Percentiles rank a stretch among this genome's conserved stretches.
Conservation (phyloP, 768 basidiomycete species). For the Galerina sulciceps region DNA sequence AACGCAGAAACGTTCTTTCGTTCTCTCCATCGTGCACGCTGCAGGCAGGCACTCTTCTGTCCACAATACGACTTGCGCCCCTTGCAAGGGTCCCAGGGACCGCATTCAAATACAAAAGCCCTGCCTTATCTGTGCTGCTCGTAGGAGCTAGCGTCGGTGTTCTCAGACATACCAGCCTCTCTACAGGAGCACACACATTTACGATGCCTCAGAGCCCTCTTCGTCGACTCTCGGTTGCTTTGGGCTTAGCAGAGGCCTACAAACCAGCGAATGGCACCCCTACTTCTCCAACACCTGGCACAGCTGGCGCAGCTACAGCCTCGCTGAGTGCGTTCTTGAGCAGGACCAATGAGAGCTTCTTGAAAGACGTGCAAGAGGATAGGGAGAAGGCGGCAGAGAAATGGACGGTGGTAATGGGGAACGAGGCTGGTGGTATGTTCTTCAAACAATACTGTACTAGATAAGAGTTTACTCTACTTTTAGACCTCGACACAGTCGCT, state of each 20-base stretch:
- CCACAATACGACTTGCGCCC: constrained; percentile 14
- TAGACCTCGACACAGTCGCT: constrained; percentile 91
- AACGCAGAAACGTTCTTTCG: no score
- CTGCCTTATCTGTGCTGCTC: not conserved
- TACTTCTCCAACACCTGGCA: constrained; percentile 12
- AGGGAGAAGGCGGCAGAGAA: constrained; percentile 45
- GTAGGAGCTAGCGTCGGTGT: constrained; percentile 12
- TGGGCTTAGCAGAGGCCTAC: constrained; percentile 33
- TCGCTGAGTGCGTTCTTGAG: constrained; percentile 35
- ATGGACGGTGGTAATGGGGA: constrained; percentile 93
- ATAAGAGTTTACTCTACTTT: not conserved
- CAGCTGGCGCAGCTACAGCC: constrained; percentile 1
- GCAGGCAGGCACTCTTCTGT: not conserved
- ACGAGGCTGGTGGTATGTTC: constrained; percentile 89
- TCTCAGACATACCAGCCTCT: not conserved
- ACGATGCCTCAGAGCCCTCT: constrained; percentile 32
- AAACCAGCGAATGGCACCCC: constrained; percentile 19
- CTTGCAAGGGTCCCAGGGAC: constrained; percentile 15
- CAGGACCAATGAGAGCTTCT: constrained; percentile 60
- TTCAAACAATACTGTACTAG: not conserved
- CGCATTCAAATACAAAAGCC: constrained; percentile 13
- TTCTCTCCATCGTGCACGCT: no score
- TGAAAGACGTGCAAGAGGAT: constrained; percentile 52
- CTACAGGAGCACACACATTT: constrained; percentile 3
- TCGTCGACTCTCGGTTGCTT: constrained; percentile 40